phyloP scores from a whole-genome alignment of 73 alveolate species.

The Paramecium pentaurelia region DNA sequence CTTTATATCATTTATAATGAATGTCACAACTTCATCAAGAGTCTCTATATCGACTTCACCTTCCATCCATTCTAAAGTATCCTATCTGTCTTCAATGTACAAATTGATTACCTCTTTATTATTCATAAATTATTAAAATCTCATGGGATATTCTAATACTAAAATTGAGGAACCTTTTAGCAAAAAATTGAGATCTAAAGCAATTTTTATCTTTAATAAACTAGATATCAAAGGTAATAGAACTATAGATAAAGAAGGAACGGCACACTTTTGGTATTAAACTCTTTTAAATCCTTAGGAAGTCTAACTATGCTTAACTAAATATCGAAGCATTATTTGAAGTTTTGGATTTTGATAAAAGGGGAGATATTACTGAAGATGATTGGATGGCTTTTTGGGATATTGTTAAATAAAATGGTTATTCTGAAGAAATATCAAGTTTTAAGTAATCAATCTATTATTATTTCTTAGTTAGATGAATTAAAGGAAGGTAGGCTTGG shows the following conservation, averaged over 20 bases:
- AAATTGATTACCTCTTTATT: slow-evolving; percentile 17
- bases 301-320: slow-evolving; percentile 56
- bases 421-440: slow-evolving; percentile 54
- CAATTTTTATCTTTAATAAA: background rate
- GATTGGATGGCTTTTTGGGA: slow-evolving; percentile 66
- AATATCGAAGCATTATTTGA: slow-evolving; percentile 63
- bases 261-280: slow-evolving; percentile 39
- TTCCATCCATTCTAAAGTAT: background rate
- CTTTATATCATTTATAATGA: slow-evolving; percentile 5
- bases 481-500: slow-evolving; percentile 60
- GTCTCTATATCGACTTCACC: background rate
- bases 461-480: slow-evolving; percentile 8
- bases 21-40: background rate
- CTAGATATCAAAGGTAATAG: slow-evolving; percentile 30
- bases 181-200: background rate
- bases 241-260: slow-evolving; percentile 47
- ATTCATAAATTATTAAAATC: background rate
- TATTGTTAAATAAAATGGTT: slow-evolving; percentile 48
- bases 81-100: slow-evolving; percentile 22
- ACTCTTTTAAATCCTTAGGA: background rate
- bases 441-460: background rate
- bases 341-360: slow-evolving; percentile 60
- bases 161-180: slow-evolving; percentile 32
- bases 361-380: slow-evolving; percentile 61
- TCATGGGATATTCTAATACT: background rate